phyloP scores from a whole-genome alignment of 116 monocot genomes.

The Cymodocea nodosa region DNA sequence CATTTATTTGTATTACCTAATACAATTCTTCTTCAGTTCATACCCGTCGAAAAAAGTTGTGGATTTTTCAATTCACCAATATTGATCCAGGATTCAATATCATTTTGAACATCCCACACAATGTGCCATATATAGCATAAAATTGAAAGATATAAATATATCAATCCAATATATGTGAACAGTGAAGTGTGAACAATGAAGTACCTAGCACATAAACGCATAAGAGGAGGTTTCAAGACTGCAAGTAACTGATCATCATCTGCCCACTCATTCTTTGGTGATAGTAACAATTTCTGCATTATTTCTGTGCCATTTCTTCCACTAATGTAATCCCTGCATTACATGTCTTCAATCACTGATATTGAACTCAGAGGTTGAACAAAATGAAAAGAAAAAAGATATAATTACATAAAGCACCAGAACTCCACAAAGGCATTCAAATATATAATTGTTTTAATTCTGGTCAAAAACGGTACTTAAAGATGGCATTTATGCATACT shows the following conservation, averaged over 20 bases:
- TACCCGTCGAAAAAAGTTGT: too few relatives aligned
- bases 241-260: slow-evolving; percentile 35
- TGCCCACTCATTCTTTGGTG: slow-evolving; percentile 34
- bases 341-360: background rate
- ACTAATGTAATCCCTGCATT: slow-evolving; percentile 27
- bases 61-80: too few relatives aligned
- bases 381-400: too few relatives aligned
- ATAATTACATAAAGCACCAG: too few relatives aligned
- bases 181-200: background rate
- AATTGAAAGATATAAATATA: background rate
- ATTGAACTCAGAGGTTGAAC: too few relatives aligned
- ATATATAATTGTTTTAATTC: too few relatives aligned
- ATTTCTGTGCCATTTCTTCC: slow-evolving; percentile 44
- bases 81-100: background rate
- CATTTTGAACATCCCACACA: background rate
- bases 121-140: background rate
- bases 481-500: too few relatives aligned
- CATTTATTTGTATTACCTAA: too few relatives aligned
- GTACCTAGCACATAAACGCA: slow-evolving; percentile 76
- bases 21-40: too few relatives aligned
- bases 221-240: slow-evolving; percentile 41
- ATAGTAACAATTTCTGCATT: slow-evolving; percentile 39
- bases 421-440: too few relatives aligned
- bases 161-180: background rate
- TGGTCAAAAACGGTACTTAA: too few relatives aligned